Evolutionary conservation across 345 rosid species (phyloP).

Genomic region (Trapa bicornis): DNA sequence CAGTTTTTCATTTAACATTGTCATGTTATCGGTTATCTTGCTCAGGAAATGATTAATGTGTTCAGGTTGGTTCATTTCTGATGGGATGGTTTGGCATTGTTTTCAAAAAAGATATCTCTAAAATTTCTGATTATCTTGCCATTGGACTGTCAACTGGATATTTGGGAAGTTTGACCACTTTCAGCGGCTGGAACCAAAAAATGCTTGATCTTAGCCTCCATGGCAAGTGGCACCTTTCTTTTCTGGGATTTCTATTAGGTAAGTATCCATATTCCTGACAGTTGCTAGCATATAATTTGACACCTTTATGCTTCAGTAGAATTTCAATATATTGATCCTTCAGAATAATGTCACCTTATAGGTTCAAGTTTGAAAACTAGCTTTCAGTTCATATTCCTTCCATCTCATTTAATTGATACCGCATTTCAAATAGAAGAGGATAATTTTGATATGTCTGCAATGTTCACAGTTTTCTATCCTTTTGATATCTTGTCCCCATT

Average conservation of each 20-base stretch:
- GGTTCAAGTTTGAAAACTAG: no score
- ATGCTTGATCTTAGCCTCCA: conserved; percentile 73
- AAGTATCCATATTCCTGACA: background rate
- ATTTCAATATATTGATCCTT: background rate
- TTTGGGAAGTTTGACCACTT: conserved; percentile 89
- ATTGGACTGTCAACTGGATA: conserved; percentile 82
- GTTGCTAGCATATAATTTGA: background rate
- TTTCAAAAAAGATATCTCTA: conserved; percentile 56
- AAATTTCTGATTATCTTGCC: conserved; percentile 53
- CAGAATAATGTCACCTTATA: no score
- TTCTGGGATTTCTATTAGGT: conserved; percentile 68
- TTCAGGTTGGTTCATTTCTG: conserved; percentile 84
- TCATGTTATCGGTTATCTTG: background rate
- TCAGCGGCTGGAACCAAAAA: conserved; percentile 95
- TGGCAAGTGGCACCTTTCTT: conserved; percentile 61
- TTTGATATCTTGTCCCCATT: no score
- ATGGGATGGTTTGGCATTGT: conserved; percentile 97
- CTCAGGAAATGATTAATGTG: background rate
- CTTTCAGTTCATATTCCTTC: no score
- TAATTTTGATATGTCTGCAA: background rate
- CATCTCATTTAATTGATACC: no score
- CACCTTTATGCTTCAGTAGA: background rate
- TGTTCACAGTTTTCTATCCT: no score
- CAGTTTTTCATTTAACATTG: background rate
- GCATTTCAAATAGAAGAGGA: no score